Percentiles rank a stretch among this genome's conserved stretches.
Evolutionary conservation across 164 flowering plant species (phyloP).

Genomic region (Kingdonia uniflora): DNA sequence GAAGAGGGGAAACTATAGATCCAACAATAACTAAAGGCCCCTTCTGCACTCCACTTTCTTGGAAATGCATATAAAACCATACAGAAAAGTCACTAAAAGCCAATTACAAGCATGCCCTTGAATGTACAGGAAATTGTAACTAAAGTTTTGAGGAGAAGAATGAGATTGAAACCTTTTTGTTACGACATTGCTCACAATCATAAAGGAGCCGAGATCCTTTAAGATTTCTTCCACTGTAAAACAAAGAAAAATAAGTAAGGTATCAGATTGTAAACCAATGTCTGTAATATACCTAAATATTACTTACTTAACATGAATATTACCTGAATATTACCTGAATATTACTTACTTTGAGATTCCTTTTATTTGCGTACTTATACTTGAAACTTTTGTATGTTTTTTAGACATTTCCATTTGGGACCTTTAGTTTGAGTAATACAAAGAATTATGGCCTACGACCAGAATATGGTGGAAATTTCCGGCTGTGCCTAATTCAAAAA

Average conservation of each 20-base stretch:
- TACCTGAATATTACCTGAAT: not conserved
- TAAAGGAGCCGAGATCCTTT: constrained; percentile 14
- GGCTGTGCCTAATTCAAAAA: not conserved
- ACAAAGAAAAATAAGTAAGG: not conserved
- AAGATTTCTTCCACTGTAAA: constrained; percentile 23
- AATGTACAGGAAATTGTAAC: not conserved
- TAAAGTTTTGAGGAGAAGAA: not conserved
- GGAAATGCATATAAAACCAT: not conserved
- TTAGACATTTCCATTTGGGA: not conserved
- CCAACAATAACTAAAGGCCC: not conserved
- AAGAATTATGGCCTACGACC: not conserved
- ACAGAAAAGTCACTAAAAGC: not conserved
- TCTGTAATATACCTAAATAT: not conserved
- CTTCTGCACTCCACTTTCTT: not conserved
- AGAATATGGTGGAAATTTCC: not conserved
- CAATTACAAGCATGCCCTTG: not conserved
- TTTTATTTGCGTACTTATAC: not conserved
- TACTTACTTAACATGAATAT: not conserved
- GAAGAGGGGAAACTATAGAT: too few relatives aligned
- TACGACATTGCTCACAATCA: constrained; percentile 30
- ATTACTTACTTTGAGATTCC: not conserved
- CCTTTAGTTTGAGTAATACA: too few relatives aligned
- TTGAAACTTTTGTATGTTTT: too few relatives aligned
- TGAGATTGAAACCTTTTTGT: constrained; percentile 21
- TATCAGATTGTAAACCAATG: not conserved